Base-by-base conservation (phyloP, 352 stramenopile genomes). In the Pythium sukuiense region DNA sequence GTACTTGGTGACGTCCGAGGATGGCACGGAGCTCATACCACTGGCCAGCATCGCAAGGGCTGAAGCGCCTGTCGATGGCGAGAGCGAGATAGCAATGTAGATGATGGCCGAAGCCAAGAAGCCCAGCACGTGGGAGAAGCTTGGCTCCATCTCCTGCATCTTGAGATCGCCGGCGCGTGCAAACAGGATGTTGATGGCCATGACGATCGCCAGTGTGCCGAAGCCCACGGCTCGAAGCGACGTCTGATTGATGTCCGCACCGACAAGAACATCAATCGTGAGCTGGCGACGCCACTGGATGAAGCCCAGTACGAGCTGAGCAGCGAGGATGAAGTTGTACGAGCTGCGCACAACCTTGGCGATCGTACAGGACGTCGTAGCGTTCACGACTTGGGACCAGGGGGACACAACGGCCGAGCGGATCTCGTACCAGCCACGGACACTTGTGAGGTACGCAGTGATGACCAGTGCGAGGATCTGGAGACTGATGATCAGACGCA, bases 281-380 rank as follows among this genome's bases (percentile, higher is more conserved):
- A 79, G 32, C 33, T 79, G 69, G 8, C 68, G 72, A 26, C 69
- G 69, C 72, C 69, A 76, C 45, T 73, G 69, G 30, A 79, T 48
- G 32, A 79, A 71, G 26, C 63, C 55, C 49, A 80, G 30, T 3
- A 70, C 53, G 57, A 80, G 68, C 39, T 80, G 73, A 14, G 70
- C 73, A 6, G 70, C 68, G 37, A 80, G 58, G 9, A 77, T 66
- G 45, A 76, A 60, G 67, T 80, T 80, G 65, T 80, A 80, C 49
- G 63, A 76, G 55, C 70, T 77, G 16, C 73, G 73, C 1, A 80
- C 73, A 24, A 80, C 59, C 61, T 80, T 80, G 11, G 71, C 64
- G 30, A 80, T 67, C 2, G 73, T 74, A 32, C 70, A 80, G 0
- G 67, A 66, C 5, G 73, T 77, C 18, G 73, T 77, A 7, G 73